Evolutionary conservation across 2,329 filamentous ascomycete genomes (phyloP).

Genomic region (Helicocarpus griseus): DNA sequence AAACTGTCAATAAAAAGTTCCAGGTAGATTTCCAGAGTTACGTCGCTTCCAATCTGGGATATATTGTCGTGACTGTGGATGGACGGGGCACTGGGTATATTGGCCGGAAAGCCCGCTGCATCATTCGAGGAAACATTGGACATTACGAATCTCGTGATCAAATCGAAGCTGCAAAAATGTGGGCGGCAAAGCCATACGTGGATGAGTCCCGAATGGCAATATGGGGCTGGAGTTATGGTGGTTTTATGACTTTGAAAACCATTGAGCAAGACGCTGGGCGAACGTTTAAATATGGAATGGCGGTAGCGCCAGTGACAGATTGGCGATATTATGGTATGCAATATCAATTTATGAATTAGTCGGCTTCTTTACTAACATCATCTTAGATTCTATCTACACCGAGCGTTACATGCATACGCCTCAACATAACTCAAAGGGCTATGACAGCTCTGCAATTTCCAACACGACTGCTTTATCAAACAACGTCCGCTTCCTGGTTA

Average conservation of each 20-base stretch:
- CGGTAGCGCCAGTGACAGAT: constrained; percentile 95
- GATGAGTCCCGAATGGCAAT: constrained; percentile 77
- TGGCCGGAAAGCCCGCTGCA: constrained; percentile 71
- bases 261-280: constrained; percentile 80
- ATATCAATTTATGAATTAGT: background rate
- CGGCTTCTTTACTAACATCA: constrained; percentile 14
- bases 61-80: constrained; percentile 91
- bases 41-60: constrained; percentile 73
- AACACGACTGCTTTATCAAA: constrained; percentile 63
- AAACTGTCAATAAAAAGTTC: constrained; percentile 74
- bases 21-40: constrained; percentile 83
- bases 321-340: constrained; percentile 73
- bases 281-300: constrained; percentile 95
- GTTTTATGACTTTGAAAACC: constrained; percentile 90
- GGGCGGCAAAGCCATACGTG: constrained; percentile 71
- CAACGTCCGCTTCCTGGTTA: constrained; percentile 82
- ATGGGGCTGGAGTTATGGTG: constrained; percentile 98
- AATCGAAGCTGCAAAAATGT: constrained; percentile 79
- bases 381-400: constrained; percentile 71
- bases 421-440: constrained; percentile 68
- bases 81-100: constrained; percentile 86
- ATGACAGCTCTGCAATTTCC: constrained; percentile 61
- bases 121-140: constrained; percentile 75
- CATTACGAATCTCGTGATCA: constrained; percentile 81
- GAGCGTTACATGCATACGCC: constrained; percentile 97